Base-by-base conservation (phyloP, 108 stramenopile genomes). In the Stephanodiscus triporus region DNA sequence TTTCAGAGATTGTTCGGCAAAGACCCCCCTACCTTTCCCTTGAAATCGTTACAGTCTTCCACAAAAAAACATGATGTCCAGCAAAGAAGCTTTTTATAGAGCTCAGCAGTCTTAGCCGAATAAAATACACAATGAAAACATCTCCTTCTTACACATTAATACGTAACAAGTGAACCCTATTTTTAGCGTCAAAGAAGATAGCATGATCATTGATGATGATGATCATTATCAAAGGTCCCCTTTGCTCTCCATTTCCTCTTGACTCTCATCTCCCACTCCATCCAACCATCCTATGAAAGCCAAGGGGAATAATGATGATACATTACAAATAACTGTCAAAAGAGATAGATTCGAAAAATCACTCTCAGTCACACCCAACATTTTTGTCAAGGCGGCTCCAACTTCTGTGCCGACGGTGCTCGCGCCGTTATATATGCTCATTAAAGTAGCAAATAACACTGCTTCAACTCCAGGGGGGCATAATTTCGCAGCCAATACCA, bases 381-480 rank as follows among this genome's bases (percentile, higher is more conserved):
- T 7, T 48, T 91, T 92, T 27, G 97, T 98, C 58, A 98, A 78
- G 0, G 77, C 66, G 3, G 96, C 96, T 9, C 97, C 96, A 10
- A 97, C 56, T 70, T 98, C 97, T 11, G 91, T 92, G 9, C 96
- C 95, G 8, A 97, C 71, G 14, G 93, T 88, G 3, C 85, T 89
- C 4, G 94, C 96, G 13, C 90, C 94, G 77, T 98, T 98, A 72
- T 90, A 96, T 37, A 97, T 93, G 14, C 86, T 88, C 97, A 98
- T 98, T 57, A 98, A 78, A 22, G 92, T 89, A 19, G 94, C 95
- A 86, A 98, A 98, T 19, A 98, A 63, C 0, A 97, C 95, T 17
- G 96, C 97, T 78, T 98, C 97, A 2, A 97, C 85, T 11, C 97
- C 97, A 11, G 86, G 89, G 11, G 97, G 97, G 51, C 97, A 98